phyloP scores from a whole-genome alignment of 768 basidiomycete genomes.

The Termitomyces sp. region DNA sequence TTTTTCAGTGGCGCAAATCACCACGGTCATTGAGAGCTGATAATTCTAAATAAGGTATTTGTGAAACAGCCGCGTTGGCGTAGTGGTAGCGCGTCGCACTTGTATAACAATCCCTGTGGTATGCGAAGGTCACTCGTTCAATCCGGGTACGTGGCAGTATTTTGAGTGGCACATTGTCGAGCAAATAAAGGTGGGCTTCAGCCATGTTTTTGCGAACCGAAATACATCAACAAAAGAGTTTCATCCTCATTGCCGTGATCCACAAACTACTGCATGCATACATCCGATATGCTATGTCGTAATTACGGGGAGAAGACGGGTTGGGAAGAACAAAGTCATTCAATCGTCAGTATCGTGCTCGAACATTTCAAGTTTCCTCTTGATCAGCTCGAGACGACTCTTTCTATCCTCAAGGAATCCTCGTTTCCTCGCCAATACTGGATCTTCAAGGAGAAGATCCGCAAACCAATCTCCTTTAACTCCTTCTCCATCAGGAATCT shows the following conservation, averaged over 20 bases:
- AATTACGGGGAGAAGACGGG: background rate
- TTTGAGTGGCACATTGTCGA: no score
- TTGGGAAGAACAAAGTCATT: background rate
- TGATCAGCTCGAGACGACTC: slow-evolving; percentile 21
- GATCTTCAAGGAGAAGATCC: slow-evolving; percentile 35
- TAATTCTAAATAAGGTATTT: no score
- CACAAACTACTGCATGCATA: background rate
- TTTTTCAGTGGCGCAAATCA: no score
- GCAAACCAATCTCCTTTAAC: slow-evolving; percentile 11
- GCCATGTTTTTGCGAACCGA: no score
- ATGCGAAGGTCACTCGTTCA: slow-evolving; percentile 36
- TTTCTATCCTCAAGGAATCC: slow-evolving; percentile 21
- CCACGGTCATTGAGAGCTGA: no score
- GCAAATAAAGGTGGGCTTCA: no score
- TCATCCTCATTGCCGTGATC: background rate
- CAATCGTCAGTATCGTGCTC: background rate
- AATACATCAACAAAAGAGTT: no score
- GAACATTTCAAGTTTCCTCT: slow-evolving; percentile 23
- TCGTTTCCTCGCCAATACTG: slow-evolving; percentile 23
- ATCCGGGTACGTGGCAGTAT: slow-evolving; percentile 35
- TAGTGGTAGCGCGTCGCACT: slow-evolving; percentile 16
- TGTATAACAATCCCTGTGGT: background rate
- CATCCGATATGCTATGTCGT: no score
- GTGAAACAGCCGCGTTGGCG: slow-evolving; percentile 15
- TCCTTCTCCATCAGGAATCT: slow-evolving; percentile 10